Evolutionary conservation across 2,329 filamentous ascomycete genomes (phyloP).

Genomic region (Pezicula neosporulosa): DNA sequence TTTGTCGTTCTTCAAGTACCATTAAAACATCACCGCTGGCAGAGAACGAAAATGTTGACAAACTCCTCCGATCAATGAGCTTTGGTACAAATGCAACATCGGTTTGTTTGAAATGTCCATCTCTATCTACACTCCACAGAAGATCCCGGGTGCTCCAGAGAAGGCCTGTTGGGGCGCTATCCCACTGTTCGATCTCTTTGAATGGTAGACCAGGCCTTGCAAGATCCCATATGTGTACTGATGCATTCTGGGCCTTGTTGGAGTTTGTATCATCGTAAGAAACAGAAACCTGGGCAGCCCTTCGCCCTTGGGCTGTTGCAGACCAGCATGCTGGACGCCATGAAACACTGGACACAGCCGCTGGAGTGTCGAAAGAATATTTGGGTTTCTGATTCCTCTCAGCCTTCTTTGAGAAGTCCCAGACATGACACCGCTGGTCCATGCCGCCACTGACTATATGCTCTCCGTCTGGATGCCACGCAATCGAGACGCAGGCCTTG

Average conservation of each 20-base stretch:
- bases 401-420: constrained; percentile 57
- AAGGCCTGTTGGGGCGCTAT: constrained; percentile 52
- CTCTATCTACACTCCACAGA: constrained; percentile 62
- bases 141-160: constrained; percentile 64
- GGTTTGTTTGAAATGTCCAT: constrained; percentile 60
- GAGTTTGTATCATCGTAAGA: constrained; percentile 55
- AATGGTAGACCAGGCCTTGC: constrained; percentile 64
- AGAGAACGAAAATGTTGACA: constrained; percentile 60
- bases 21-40: constrained; percentile 56
- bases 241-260: constrained; percentile 51
- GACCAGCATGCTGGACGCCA: constrained; percentile 67
- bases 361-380: constrained; percentile 57
- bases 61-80: constrained; percentile 58
- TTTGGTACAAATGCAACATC: constrained; percentile 63
- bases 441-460: constrained; percentile 61
- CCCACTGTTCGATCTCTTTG: constrained; percentile 61
- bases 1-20: constrained; percentile 56
- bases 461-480: constrained; percentile 67
- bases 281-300: constrained; percentile 59
- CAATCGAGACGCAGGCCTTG: constrained; percentile 54
- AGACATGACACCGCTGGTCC: constrained; percentile 60
- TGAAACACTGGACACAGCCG: constrained; percentile 53
- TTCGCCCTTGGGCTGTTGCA: constrained; percentile 55
- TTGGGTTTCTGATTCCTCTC: constrained; percentile 64
- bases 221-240: constrained; percentile 67